Evolutionary conservation across 164 flowering plant species (phyloP).

Genomic region (Litsea cubeba): DNA sequence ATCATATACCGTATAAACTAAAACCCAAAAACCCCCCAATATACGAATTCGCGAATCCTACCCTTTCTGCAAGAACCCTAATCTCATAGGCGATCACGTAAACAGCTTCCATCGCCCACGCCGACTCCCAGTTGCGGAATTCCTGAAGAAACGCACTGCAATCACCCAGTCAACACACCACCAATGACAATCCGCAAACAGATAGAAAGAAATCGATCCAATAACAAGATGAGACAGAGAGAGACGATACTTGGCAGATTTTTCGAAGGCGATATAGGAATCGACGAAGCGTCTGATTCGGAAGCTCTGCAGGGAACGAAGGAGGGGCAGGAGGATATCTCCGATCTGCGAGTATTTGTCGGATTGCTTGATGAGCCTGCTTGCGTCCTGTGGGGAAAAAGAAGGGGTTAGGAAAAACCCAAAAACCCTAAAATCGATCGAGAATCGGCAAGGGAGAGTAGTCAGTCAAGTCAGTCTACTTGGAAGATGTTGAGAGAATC

Average conservation of each 20-base stretch:
- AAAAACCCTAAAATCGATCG: background rate
- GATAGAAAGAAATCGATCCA: background rate
- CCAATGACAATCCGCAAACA: background rate
- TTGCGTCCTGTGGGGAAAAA: slow-evolving; percentile 49
- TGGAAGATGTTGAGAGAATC: slow-evolving; percentile 82
- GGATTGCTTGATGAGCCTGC: slow-evolving; percentile 60
- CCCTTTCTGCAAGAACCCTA: slow-evolving; percentile 94
- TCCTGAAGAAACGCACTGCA: slow-evolving; percentile 92
- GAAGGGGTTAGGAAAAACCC: background rate
- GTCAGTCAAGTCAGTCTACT: slow-evolving; percentile 24
- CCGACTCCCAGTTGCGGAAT: slow-evolving; percentile 94
- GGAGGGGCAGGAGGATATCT: slow-evolving; percentile 55
- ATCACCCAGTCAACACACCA: background rate
- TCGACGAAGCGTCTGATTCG: slow-evolving; percentile 57
- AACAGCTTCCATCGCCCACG: slow-evolving; percentile 91
- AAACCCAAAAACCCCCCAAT: no score
- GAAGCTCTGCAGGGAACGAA: slow-evolving; percentile 65
- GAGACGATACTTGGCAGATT: slow-evolving; percentile 61
- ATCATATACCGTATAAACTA: background rate
- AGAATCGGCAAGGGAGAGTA: no score
- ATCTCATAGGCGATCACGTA: slow-evolving; percentile 75
- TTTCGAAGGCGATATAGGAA: slow-evolving; percentile 72
- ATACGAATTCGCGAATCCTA: slow-evolving; percentile 14
- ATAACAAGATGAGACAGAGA: background rate
- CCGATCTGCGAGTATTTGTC: slow-evolving; percentile 58